Percentiles rank a stretch among this genome's conserved stretches.
These are phyloP conservation scores for Astrocystis sublimbata DNA, from an alignment of 495 filamentous ascomycete species.

Conservation along the genomic window DNA sequence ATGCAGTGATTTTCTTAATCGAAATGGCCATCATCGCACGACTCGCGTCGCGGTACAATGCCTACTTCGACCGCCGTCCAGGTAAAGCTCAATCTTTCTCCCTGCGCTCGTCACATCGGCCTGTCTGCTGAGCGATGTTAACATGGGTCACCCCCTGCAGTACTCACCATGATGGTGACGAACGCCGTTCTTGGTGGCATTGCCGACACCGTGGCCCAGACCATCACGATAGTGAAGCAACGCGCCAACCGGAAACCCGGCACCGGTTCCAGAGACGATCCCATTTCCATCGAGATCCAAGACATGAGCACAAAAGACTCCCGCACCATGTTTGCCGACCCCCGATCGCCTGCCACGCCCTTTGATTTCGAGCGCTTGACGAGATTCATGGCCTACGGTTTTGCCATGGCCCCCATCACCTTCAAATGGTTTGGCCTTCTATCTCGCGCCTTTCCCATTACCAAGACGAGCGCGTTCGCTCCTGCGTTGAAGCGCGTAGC, in stretches of 20 bases:
- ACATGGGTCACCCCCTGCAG: constrained; percentile 41
- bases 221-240: constrained; percentile 79
- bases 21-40: constrained; percentile 84
- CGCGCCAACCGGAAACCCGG: constrained; percentile 62
- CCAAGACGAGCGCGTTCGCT: constrained; percentile 68
- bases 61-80: constrained; percentile 85
- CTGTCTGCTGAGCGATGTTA: background rate
- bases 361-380: constrained; percentile 95
- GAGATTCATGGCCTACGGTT: constrained; percentile 94
- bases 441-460: constrained; percentile 79
- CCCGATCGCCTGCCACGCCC: constrained; percentile 64
- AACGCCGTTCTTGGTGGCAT: constrained; percentile 93
- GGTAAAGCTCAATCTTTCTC: constrained; percentile 49
- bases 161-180: constrained; percentile 97
- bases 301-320: constrained; percentile 85
- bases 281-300: constrained; percentile 83
- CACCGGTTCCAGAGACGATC: constrained; percentile 61
- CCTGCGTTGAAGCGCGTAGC: constrained; percentile 87
- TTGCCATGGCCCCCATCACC: constrained; percentile 93
- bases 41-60: constrained; percentile 83
- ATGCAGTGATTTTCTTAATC: constrained; percentile 80
- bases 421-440: constrained; percentile 95
- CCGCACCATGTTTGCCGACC: constrained; percentile 69
- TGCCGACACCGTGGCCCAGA: constrained; percentile 93
- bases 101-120: constrained; percentile 10